Evolutionary conservation across 2,329 filamentous ascomycete species (phyloP), one percentile per base, ranked within the genome.

Genomic region (Botryosphaeria dothidea): DNA sequence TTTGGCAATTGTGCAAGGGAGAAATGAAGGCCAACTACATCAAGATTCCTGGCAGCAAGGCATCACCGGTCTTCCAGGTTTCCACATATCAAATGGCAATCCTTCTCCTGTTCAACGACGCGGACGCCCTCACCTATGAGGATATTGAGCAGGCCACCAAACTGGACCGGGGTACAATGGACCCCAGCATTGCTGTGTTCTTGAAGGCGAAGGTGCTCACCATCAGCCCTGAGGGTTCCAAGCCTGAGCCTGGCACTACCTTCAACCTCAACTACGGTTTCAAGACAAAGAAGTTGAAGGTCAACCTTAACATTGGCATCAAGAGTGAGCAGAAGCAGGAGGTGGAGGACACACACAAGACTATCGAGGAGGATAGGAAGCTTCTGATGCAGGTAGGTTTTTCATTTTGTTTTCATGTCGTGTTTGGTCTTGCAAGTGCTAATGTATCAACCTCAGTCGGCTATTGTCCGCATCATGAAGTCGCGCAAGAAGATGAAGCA

Each of bases 391-490:
- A 99, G 89, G 94, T 97, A 86, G 79, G 90, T 84, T 69, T n/a
- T n/a, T n/a, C n/a, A n/a, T n/a, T n/a, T 63, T 65, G 8, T 11
- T 31, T 41, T 51, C 23, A 4, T 25, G 17, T 23, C 13, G 17
- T 15, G 9, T 9, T 15, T 5, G 19, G 19, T n/a, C 23, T 34
- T n/a, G n/a, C 29, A 27, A n/a, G 2, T 23, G n/a, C 29, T 56
- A 25, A 46, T 69, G 66, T n/a, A 80, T n/a, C 1, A 75, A 80
- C 68, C 58, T 64, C 9, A 99, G 94, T 98, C 95, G 68, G 93
- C 94, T 25, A 98, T 99, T 78, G 95, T 99, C 65, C 92, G 95
- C 74, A 97, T 99, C 82, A 99, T 99, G 95, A 99, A 99, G 84
- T 96, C 94, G 3, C 90, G 95, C 67, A 98, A 99, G 88, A 92